These are phyloP conservation scores for Boletus vermiculosoides DNA, from an alignment of 768 basidiomycete genomes.

Conservation along the genomic window DNA sequence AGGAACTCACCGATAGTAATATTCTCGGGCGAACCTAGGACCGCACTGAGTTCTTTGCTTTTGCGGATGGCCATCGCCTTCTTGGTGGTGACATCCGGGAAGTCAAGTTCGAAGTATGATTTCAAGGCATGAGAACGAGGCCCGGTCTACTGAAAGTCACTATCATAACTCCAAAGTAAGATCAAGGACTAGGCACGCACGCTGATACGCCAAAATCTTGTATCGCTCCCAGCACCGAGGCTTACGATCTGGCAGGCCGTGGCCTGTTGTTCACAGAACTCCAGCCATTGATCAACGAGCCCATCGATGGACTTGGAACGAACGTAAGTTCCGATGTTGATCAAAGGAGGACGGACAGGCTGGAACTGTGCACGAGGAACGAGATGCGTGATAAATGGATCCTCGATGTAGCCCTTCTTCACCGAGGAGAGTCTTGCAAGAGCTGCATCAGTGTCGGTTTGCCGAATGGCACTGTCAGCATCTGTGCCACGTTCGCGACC, in stretches of 20 bases:
- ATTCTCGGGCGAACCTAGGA: conserved; percentile 21
- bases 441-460: conserved; percentile 82
- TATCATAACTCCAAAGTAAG: conserved; percentile 8
- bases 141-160: conserved; percentile 49
- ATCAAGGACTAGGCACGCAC: conserved; percentile 44
- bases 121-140: conserved; percentile 46
- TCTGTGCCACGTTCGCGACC: conserved; percentile 35
- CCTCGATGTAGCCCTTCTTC: conserved; percentile 72
- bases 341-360: conserved; percentile 72
- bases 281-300: conserved; percentile 67
- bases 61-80: conserved; percentile 82
- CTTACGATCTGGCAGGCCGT: conserved; percentile 83
- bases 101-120: conserved; percentile 87
- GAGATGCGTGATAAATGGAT: conserved; percentile 69
- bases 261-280: conserved; percentile 40
- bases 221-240: conserved; percentile 93
- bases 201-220: conserved; percentile 87
- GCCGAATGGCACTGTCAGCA: conserved; percentile 62
- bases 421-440: conserved; percentile 85
- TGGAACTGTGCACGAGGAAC: conserved; percentile 66
- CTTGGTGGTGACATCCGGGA: conserved; percentile 76
- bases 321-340: conserved; percentile 93
- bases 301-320: conserved; percentile 77
- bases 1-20: conserved; percentile 15
- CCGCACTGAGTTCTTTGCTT: conserved; percentile 42